Conservation (phyloP, 2,329 filamentous ascomycete genomes). For the Saccharata proteae region DNA sequence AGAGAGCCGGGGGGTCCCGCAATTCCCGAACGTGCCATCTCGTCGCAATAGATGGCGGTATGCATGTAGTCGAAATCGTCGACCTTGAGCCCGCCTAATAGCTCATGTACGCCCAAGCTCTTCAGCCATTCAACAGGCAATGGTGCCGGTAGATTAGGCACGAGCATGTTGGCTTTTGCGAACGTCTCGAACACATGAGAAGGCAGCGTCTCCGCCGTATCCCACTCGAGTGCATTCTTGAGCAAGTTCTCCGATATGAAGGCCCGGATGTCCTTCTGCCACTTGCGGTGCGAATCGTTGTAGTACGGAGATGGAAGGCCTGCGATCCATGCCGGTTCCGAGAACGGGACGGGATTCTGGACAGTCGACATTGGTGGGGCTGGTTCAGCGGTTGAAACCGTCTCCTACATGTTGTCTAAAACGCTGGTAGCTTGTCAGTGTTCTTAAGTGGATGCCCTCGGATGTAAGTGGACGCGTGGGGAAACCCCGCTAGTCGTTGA, state of each 20-base stretch:
- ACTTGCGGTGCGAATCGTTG: conserved; percentile 50
- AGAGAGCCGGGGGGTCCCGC: conserved; percentile 52
- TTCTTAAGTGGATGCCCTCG: no score
- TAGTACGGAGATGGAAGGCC: conserved; percentile 63
- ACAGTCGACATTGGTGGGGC: no score
- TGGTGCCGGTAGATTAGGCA: conserved; percentile 58
- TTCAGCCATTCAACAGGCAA: conserved; percentile 57
- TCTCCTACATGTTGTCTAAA: no score
- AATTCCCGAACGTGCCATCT: conserved; percentile 56
- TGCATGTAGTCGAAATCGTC: conserved; percentile 67
- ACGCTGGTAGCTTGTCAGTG: no score
- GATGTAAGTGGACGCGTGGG: no score
- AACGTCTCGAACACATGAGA: conserved; percentile 53
- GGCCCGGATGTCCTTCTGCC: conserved; percentile 55
- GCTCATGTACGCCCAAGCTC: conserved; percentile 51
- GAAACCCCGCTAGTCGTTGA: no score
- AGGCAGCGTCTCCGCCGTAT: conserved; percentile 51
- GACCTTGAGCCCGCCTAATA: conserved; percentile 53
- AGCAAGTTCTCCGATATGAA: conserved; percentile 54
- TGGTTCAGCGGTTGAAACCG: no score
- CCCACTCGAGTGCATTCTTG: conserved; percentile 56
- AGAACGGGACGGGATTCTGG: conserved; percentile 51
- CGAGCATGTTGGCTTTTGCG: conserved; percentile 52
- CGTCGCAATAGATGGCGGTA: conserved; percentile 57
- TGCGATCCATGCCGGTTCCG: conserved; percentile 59